Percentiles rank a stretch among this genome's conserved stretches.
These are phyloP conservation scores for Globisporangium megalacanthum DNA, from an alignment of 352 stramenopile species.

Conservation along the genomic window DNA sequence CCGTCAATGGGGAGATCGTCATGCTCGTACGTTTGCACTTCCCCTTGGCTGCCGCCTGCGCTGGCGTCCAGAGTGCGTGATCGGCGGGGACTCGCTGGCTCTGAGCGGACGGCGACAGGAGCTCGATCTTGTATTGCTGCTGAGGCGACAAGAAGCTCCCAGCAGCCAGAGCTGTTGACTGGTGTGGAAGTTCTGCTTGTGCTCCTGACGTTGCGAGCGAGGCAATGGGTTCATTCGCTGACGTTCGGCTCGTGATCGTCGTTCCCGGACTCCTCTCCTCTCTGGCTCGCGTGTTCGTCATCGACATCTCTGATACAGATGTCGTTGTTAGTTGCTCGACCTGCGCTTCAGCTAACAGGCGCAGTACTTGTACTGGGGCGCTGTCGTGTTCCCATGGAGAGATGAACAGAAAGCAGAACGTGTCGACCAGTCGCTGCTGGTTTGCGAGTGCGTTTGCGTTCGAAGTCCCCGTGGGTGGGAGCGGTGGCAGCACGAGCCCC, in stretches of 20 bases:
- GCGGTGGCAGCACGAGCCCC: neutral
- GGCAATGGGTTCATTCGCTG: too few species aligned
- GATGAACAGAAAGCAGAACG: slow-evolving; percentile 12
- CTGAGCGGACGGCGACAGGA: slow-evolving; percentile 3
- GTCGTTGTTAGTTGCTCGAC: neutral
- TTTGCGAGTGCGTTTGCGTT: neutral
- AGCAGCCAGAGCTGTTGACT: neutral
- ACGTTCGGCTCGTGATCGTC: neutral
- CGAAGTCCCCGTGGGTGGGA: neutral
- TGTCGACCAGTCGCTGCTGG: neutral
- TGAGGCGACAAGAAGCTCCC: neutral
- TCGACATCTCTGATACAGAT: too few species aligned
- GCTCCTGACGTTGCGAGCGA: neutral
- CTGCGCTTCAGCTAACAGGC: slow-evolving; percentile 5
- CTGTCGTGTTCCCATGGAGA: slow-evolving; percentile 4
- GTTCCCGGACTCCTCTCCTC: neutral
- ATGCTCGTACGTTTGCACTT: slow-evolving; percentile 11
- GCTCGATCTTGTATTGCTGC: slow-evolving; percentile 6
- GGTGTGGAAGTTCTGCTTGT: neutral
- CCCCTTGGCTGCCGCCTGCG: neutral
- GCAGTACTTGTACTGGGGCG: slow-evolving; percentile 11
- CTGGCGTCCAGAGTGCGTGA: slow-evolving; percentile 6
- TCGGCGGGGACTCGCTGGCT: neutral
- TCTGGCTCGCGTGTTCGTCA: neutral
- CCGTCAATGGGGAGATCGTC: slow-evolving; percentile 10